Percentiles rank a stretch among this genome's conserved stretches.
These are phyloP conservation scores for Microbotryomycetes sp. DNA, from an alignment of 1,284 basidiomycete genomes.

Conservation along the genomic window DNA sequence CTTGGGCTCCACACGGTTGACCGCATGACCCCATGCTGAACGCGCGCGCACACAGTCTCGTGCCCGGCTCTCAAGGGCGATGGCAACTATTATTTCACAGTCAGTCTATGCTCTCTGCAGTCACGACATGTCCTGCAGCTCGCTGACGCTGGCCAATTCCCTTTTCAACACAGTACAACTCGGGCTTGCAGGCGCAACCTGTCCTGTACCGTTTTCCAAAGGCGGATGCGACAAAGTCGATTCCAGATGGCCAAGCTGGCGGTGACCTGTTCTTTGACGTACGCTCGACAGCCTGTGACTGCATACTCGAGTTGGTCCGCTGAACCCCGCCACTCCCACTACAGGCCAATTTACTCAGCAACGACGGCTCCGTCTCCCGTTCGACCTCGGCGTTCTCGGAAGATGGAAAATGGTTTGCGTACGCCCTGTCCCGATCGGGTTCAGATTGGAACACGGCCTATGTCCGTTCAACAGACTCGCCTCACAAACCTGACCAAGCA, in stretches of 20 bases:
- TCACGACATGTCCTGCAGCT: not conserved
- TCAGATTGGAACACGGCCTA: slow-evolving; percentile 57
- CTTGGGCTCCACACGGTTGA: not conserved
- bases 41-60: slow-evolving; percentile 25
- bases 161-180: slow-evolving; percentile 25
- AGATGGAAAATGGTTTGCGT: slow-evolving; percentile 64
- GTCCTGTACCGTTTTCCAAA: slow-evolving; percentile 62
- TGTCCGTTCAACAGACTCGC: slow-evolving; percentile 56
- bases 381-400: slow-evolving; percentile 56
- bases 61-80: slow-evolving; percentile 56
- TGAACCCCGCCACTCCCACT: not conserved
- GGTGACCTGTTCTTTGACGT: slow-evolving; percentile 73
- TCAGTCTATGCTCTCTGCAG: slow-evolving; percentile 9
- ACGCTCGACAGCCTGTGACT: slow-evolving; percentile 28
- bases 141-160: not conserved
- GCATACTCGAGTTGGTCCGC: not conserved
- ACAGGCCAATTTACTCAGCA: slow-evolving; percentile 61
- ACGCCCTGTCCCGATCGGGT: slow-evolving; percentile 69
- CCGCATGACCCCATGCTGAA: not conserved
- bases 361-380: slow-evolving; percentile 66
- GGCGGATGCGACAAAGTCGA: slow-evolving; percentile 51
- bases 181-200: slow-evolving; percentile 51
- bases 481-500: slow-evolving; percentile 47
- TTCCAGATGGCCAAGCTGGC: slow-evolving; percentile 45
- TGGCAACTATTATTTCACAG: slow-evolving; percentile 57